Evolutionary conservation across 345 rosid genomes (phyloP).

Genomic region (Pistacia vera): DNA sequence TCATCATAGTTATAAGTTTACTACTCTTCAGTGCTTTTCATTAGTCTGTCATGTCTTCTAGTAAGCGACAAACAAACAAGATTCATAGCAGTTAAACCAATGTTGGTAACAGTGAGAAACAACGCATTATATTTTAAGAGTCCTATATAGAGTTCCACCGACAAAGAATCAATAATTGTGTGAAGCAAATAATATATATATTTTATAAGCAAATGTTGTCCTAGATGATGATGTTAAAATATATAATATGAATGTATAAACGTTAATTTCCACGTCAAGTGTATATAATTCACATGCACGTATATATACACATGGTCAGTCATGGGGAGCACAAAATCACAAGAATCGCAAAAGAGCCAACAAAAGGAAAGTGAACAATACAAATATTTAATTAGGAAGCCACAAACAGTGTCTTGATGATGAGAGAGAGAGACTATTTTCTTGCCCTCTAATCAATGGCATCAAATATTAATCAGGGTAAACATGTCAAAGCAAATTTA

Average conservation of each 20-base stretch:
- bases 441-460: conserved; percentile 25
- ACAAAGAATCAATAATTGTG: background rate
- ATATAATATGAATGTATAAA: background rate
- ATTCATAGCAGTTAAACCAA: background rate
- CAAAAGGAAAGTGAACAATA: conserved; percentile 30
- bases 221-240: background rate
- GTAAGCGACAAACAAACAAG: background rate
- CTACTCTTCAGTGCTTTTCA: background rate
- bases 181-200: background rate
- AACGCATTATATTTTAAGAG: background rate
- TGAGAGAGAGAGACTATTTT: conserved; percentile 28
- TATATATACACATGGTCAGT: conserved; percentile 38
- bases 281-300: conserved; percentile 33
- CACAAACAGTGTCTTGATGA: conserved; percentile 35
- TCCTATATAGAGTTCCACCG: background rate
- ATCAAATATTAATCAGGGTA: conserved; percentile 18
- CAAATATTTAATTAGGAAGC: conserved; percentile 32
- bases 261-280: conserved; percentile 19
- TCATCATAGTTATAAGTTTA: background rate
- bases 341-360: conserved; percentile 48
- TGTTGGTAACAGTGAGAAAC: background rate
- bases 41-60: background rate
- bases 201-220: background rate
- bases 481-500: conserved; percentile 5
- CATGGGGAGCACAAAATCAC: conserved; percentile 64